Evolutionary conservation across 2,329 filamentous ascomycete genomes (phyloP).

Genomic region (Aspergillus proliferans): DNA sequence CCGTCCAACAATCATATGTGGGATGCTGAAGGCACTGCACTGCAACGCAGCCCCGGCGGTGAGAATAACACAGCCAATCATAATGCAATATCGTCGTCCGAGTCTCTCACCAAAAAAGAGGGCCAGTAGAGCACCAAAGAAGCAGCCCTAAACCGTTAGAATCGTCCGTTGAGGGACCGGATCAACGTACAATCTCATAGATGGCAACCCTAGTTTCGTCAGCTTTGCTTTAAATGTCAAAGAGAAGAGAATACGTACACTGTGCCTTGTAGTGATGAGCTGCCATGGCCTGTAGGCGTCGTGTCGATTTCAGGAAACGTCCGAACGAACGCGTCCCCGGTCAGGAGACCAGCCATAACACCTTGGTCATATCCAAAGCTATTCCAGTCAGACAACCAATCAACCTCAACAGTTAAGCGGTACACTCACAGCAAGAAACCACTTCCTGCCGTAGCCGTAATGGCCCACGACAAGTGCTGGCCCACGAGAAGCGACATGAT

Average conservation of each 20-base stretch:
- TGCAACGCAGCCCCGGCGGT: constrained; percentile 25
- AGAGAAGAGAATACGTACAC: constrained; percentile 21
- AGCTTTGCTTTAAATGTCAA: neutral
- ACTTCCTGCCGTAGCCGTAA: constrained; percentile 38
- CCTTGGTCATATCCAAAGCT: constrained; percentile 35
- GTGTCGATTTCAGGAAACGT: constrained; percentile 27
- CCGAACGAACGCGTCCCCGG: constrained; percentile 21
- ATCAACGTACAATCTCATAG: constrained; percentile 35
- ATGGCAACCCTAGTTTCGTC: constrained; percentile 30
- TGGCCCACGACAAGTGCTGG: constrained; percentile 35
- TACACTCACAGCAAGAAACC: constrained; percentile 35
- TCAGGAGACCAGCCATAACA: constrained; percentile 32
- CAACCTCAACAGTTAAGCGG: constrained; percentile 9
- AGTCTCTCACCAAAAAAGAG: constrained; percentile 40
- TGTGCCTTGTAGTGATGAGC: constrained; percentile 41
- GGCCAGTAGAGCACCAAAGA: constrained; percentile 48
- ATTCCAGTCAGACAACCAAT: constrained; percentile 1
- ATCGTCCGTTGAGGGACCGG: neutral
- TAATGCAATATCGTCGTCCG: constrained; percentile 44
- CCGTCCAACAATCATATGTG: constrained; percentile 37
- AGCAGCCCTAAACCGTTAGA: constrained; percentile 41
- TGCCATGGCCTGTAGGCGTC: constrained; percentile 28
- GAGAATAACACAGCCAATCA: constrained; percentile 36
- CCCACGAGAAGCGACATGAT: constrained; percentile 23
- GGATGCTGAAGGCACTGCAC: constrained; percentile 29